Conservation (phyloP, 2,329 filamentous ascomycete genomes). For the Clonostachys sp. region DNA sequence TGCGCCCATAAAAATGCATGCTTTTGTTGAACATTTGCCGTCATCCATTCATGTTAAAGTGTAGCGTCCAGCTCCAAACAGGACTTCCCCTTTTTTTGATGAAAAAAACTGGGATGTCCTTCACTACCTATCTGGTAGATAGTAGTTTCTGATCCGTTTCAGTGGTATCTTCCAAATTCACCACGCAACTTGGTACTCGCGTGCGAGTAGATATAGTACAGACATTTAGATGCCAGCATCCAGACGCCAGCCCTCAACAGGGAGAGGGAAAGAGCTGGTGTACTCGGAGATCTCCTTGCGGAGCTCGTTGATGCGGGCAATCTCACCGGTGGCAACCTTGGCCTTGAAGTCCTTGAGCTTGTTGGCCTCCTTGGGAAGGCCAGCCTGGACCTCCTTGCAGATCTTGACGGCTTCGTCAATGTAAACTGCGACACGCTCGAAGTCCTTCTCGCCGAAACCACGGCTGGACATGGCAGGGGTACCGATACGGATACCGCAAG, state of each 20-base stretch:
- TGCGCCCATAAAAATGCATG: neutral
- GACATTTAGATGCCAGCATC: constrained; percentile 51
- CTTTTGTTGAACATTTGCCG: constrained; percentile 1
- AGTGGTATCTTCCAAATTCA: neutral
- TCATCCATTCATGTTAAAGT: neutral
- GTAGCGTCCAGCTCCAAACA: neutral
- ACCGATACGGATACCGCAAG: constrained; percentile 91
- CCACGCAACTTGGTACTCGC: neutral
- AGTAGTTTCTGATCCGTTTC: neutral
- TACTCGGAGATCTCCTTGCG: constrained; percentile 86
- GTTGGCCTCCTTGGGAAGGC: constrained; percentile 93
- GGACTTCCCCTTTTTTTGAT: too few relatives aligned
- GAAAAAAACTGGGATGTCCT: too few relatives aligned
- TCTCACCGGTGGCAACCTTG: constrained; percentile 75
- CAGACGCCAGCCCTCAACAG: constrained; percentile 68
- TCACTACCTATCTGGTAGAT: neutral
- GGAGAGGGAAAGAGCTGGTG: constrained; percentile 89
- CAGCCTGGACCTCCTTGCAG: constrained; percentile 79
- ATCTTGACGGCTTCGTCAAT: constrained; percentile 88
- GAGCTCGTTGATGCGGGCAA: constrained; percentile 77
- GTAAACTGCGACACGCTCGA: constrained; percentile 83
- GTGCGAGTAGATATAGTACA: neutral
- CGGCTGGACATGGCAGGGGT: constrained; percentile 96
- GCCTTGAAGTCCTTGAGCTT: constrained; percentile 99
- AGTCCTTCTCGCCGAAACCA: constrained; percentile 89